Evolutionary conservation across 1,284 basidiomycete genomes (phyloP), one percentile per base, ranked within the genome.

Genomic region (Polyporus tsugae): DNA sequence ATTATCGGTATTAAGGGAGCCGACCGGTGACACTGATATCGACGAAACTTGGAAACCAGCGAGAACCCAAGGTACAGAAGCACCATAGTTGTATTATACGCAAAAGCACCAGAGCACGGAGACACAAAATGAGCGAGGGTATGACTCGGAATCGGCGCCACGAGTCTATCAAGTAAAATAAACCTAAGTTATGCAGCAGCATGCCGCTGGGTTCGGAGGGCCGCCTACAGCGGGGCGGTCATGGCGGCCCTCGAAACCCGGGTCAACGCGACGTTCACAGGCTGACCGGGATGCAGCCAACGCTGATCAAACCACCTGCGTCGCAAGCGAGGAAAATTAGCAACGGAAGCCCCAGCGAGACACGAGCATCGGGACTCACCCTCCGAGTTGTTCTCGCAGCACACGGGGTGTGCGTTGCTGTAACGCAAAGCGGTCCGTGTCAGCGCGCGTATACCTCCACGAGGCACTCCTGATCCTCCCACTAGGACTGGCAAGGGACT

Each of bases 261-360:
- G 11, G 15, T 6, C 3, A 0, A 13, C 15, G 25, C 52, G 52
- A 13, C 52, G 59, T 36, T 63, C 33, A 64, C 35, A 70, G 67
- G 35, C 33, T 70, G 52, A 73, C 57, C 33, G 73, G 73, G 22
- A 73, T 46, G 55, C 73, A 74, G 63, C 73, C 71, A 41, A 73
- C 63, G 64, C 65, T 68, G 63, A 71, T 64, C 36, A 70, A 42
- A 19, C 66, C 53, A 36, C 63, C 70, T 69, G 68, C 6, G 44
- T 33, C 9, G 25, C n/a, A 29, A 35, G 19, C 35, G 35, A 57
- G 10, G 10, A 35, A 22, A 46, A n/a, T n/a, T 25, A 39, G 57
- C 9, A 60, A 60, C 9, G 19, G 5, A 2, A 49, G 46, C 9
- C 13, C 9, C 9, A 39, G 39, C 39, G 1, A 39, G 39, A 39